phyloP scores from a whole-genome alignment of 306 rosid species.

The Medicago arabica region DNA sequence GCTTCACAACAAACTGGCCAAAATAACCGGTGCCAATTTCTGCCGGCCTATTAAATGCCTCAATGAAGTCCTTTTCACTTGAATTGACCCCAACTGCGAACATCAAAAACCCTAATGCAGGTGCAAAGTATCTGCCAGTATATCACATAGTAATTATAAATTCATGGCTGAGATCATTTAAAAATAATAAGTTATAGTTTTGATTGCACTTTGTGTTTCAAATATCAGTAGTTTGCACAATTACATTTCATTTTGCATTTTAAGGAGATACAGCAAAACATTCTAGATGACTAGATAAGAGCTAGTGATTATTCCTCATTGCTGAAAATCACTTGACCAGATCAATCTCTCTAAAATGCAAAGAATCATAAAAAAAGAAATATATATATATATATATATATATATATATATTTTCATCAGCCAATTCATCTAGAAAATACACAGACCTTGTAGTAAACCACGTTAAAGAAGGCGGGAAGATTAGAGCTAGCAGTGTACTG shows the following conservation, averaged over 20 bases:
- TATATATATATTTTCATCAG: conserved; percentile 1
- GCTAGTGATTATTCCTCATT: conserved; percentile 11
- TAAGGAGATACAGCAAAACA: conserved; percentile 21
- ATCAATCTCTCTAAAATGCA: conserved; percentile 12
- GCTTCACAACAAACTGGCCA: conserved; percentile 85
- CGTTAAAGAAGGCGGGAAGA: conserved; percentile 86
- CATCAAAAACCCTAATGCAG: conserved; percentile 97
- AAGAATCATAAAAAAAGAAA: neutral
- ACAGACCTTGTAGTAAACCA: conserved; percentile 94
- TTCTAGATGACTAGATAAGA: conserved; percentile 29
- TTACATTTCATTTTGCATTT: conserved; percentile 34
- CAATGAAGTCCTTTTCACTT: conserved; percentile 81
- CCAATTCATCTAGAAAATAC: conserved; percentile 41
- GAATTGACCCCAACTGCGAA: conserved; percentile 98
- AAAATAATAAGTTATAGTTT: neutral
- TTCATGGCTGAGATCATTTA: neutral
- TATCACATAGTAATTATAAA: conserved; percentile 2
- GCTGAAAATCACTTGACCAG: conserved; percentile 25
- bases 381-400: too few species aligned
- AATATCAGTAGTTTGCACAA: conserved; percentile 31
- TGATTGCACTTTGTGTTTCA: neutral
- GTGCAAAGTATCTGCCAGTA: conserved; percentile 84
- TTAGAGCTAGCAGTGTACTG: conserved; percentile 78
- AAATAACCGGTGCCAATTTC: conserved; percentile 81
- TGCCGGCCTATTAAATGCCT: conserved; percentile 81